Evolutionary conservation across 2,329 filamentous ascomycete genomes (phyloP), one percentile per base, ranked within the genome.

Genomic region (Claviceps spartinae): DNA sequence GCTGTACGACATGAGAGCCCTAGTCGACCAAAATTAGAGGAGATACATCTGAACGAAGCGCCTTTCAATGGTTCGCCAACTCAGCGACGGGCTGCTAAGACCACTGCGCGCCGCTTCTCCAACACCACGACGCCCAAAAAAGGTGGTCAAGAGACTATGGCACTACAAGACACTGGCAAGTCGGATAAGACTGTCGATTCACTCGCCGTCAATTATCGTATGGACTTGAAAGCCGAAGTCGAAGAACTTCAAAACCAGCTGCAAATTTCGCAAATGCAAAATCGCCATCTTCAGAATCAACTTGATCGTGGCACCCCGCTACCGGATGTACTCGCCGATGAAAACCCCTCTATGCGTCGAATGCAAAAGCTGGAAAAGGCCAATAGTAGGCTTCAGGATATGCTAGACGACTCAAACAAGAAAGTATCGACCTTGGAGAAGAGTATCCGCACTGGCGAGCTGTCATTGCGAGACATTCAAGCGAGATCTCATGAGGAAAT

Each of bases 241-340:
- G 91, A 97, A 65, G 83, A 95, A 66, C 76, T 95, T 26, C 91
- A 96, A 65, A 96, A 94, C 64, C 88, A 95, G 65, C 78, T 97
- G 49, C 91, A 97, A 63, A 81, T 97, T 65, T 83, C 86, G 4
- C 86, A 96, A 67, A 95, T 97, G 88, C 87, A 94, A 60, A 96
- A 95, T 67, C 83, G 86, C 37, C 90, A 97, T 62, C 79, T 97
- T 5, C 87, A 95, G 63, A 89, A 81, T 62, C 89, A 96, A 63
- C 72, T 96, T 43, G 86, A 91, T 41, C 81, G 86, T 47, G 72
- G 71, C 9, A 82, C 80, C 0, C 80, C 83, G 3, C 70, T 69
- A 5, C 77, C 77, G 24, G 83, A 86, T 38, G 80, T 74, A 65
- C 64, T 81, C 52, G 85, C 91, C 42, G 86, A 91, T 48, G 83